These are phyloP conservation scores for Lichtheimia corymbifera DNA, from an alignment of 371 early-diverging fungal genomes.

Conservation along the genomic window DNA sequence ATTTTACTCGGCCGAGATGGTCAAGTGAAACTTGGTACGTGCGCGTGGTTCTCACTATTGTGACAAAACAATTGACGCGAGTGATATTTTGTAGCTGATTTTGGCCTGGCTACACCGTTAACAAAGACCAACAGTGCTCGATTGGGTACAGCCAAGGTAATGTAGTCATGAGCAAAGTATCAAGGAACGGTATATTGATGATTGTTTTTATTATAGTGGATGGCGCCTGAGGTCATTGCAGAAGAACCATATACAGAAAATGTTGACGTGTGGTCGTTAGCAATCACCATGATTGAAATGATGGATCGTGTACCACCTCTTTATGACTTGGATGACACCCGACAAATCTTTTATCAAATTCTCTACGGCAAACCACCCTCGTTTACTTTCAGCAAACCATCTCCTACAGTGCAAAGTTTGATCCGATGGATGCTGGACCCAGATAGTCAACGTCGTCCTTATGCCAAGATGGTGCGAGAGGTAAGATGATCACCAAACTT, in stretches of 20 bases:
- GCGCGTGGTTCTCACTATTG: not conserved
- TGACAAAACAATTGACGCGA: not conserved
- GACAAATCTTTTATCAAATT: slow-evolving; percentile 48
- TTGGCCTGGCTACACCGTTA: slow-evolving; percentile 48
- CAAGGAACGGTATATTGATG: not conserved
- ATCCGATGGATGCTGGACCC: slow-evolving; percentile 45
- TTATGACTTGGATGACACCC: slow-evolving; percentile 43
- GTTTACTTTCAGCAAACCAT: slow-evolving; percentile 46
- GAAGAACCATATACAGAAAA: slow-evolving; percentile 46
- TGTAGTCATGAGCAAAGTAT: slow-evolving; percentile 14
- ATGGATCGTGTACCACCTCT: slow-evolving; percentile 58
- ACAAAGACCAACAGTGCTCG: slow-evolving; percentile 33
- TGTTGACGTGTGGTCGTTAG: slow-evolving; percentile 54
- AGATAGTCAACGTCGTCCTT: slow-evolving; percentile 37
- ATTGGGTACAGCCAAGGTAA: slow-evolving; percentile 51
- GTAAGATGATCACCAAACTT: slow-evolving; percentile 15
- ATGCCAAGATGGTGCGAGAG: slow-evolving; percentile 39
- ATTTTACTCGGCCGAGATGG: slow-evolving; percentile 43
- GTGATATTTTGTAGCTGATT: slow-evolving; percentile 34
- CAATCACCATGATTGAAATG: slow-evolving; percentile 55
- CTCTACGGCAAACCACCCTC: slow-evolving; percentile 44
- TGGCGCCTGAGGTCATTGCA: slow-evolving; percentile 54
- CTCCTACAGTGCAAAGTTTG: slow-evolving; percentile 31
- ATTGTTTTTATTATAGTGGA: slow-evolving; percentile 33
- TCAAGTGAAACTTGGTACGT: slow-evolving; percentile 50